Base-by-base conservation (phyloP, 2,329 filamentous ascomycete species). In the Penicillium sp. region DNA sequence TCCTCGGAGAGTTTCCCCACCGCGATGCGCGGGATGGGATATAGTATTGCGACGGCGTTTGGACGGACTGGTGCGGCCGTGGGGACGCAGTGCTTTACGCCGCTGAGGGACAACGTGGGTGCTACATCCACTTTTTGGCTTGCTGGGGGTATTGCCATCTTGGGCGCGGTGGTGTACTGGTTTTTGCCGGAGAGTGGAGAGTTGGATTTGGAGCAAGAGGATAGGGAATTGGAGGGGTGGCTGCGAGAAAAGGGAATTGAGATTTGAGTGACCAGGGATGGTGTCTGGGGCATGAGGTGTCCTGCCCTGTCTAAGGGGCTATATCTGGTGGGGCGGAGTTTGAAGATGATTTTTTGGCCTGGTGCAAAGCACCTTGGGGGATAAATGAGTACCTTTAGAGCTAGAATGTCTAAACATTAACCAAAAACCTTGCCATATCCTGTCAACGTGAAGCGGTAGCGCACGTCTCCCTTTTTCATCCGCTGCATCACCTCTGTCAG, bases 371-470 rank as follows among this genome's bases (percentile, higher is more conserved):
- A 50, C 48, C 48, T 29, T 50, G 48, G 48, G 26, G 31, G 7
- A 50, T 7, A 17, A 26, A 3, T 8, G 45, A 47, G 45, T 47
- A 47, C 45, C 45, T 47, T 21, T 47, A 21, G 21, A 13, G 46
- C 11, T 23, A 29, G 6, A 5, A 49, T 26, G 5, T 29, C 3
- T 26, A 41, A 9, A 54, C 26, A 54, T 41, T 53, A 57, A 31
- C 26, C 59, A 69, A 78, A 78, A 4, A 67, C 69, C 67, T 76
- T 77, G 49, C 78, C 75, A 61, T 76, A 78, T 31, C 75, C 75
- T 38, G 86, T 87, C 70, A 93, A 75, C 0, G 90, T 91, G 70
- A 91, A 89, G 46, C 91, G 83, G 74, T 91, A 94, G 38, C 84
- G 84, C 15, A 93, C 88, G 73, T 91, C 86, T 68, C 90, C 90